Evolutionary conservation across 116 monocot species (phyloP), one percentile per base, ranked within the genome.

Genomic region (Cymodocea nodosa): DNA sequence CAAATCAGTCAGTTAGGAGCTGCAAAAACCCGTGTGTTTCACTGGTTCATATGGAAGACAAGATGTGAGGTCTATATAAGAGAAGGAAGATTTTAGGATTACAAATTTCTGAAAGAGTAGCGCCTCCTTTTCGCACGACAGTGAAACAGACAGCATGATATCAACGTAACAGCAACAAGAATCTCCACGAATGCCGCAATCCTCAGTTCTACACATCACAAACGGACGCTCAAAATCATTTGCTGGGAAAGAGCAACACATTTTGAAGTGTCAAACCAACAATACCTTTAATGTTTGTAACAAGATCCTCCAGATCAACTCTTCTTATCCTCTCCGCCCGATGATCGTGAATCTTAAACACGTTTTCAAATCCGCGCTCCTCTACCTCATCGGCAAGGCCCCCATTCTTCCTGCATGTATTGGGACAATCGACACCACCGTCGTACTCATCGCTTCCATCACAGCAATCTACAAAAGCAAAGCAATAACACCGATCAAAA

Each of bases 391-490:
- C 63, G 30, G 50, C 64, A 63, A 58, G 15, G 55, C 58, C 9
- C 50, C 15, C 68, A 75, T 70, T 23, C 58, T 75, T 85, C 52
- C 22, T 36, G 71, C 90, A 90, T 66, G 82, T 82, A 59, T 97
- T 85, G 19, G 65, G 76, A 67, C 95, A 97, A 23, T 10, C 52
- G 13, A 78, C 63, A 30, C 74, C 74, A 34, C 80, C 74, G 59
- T 83, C 82, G 67, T 87, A 87, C 56, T 97, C 95, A 75, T 97
- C 95, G 69, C 85, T 90, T 78, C 90, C 95, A 82, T 90, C 90
- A 63, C 95, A 90, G 71, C 95, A 97, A 83, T 97, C 95, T 95
- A 70, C 6, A 68, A 67, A 56, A 35, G 0, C 24, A 50, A 18
- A 61, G 51, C n/a, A 40, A 48, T 16, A n/a, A 59, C 49, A 2